Evolutionary conservation across 192 early-diverging fungal genomes (phyloP), one percentile per base, ranked within the genome.

Genomic region (Dissophora globulifera): DNA sequence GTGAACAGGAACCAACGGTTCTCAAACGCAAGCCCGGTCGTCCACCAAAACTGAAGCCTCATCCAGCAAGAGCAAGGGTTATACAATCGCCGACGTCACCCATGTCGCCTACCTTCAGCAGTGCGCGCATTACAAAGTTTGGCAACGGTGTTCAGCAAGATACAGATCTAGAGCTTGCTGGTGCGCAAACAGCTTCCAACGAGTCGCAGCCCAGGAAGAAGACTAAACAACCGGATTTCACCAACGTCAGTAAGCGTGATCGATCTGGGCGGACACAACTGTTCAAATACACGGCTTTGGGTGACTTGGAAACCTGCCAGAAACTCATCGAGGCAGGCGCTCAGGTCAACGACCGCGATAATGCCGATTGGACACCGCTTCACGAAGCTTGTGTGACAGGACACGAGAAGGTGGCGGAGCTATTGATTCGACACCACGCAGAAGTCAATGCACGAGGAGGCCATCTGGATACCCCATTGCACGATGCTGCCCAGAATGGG

Each of bases 291-390:
- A 83, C 84, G 0, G 78, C 80, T 25, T 72, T 84, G 9, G 90
- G 90, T 3, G 81, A 90, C 42, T 50, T 89, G 43, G 87, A 86
- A 38, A 80, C 79, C 40, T 81, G 84, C 12, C 60, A 82, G n/a
- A 67, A 60, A 19, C 62, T 89, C 6, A 74, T 91, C 22, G 80
- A 80, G 50, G 82, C 81, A 42, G 90, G 90, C 19, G 87, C 88
- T 13, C 82, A 88, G 30, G 84, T 90, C 9, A 88, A 90, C 32
- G 81, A 85, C 53, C 83, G 84, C 27, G 90, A 91, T 54, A 85
- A 89, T 62, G 88, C 88, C 22, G 85, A 86, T 3, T 90, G 90
- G 90, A 87, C 85, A 22, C 87, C 91, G 2, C 69, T 92, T 25
- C 91, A 92, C 54, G 91, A 92, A 46, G 89, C 91, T 11, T 75